phyloP scores from a whole-genome alignment of 2,329 filamentous ascomycete species.

The Trichoderma sp. region DNA sequence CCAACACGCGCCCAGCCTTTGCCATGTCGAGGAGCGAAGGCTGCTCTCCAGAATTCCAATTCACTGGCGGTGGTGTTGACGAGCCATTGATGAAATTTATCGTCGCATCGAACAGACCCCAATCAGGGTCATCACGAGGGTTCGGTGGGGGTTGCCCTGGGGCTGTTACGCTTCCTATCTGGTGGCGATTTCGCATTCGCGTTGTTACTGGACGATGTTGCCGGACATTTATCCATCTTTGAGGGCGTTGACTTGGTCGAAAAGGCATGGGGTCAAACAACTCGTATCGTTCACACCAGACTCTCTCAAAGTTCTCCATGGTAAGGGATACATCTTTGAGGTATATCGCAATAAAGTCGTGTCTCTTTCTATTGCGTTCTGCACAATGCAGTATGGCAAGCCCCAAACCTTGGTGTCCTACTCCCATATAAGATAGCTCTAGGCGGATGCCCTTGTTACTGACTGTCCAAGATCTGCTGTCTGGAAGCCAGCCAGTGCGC shows the following conservation, averaged over 20 bases:
- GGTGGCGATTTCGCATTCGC: neutral
- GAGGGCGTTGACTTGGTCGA: neutral
- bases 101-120: neutral
- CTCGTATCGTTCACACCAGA: neutral
- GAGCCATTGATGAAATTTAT: neutral
- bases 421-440: conserved; percentile 7
- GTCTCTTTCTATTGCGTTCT: neutral
- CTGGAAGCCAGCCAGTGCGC: neutral
- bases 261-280: neutral
- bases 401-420: neutral
- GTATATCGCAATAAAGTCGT: conserved; percentile 3
- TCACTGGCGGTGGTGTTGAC: neutral
- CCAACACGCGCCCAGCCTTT: neutral
- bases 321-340: neutral
- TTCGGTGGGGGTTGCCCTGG: neutral
- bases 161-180: neutral
- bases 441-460: neutral
- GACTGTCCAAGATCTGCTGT: neutral
- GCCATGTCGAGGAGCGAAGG: neutral
- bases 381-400: neutral
- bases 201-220: neutral
- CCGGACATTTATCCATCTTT: neutral
- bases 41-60: neutral
- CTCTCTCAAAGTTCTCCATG: conserved; percentile 6
- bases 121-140: neutral